Evolutionary conservation across 2,329 filamentous ascomycete genomes (phyloP), one percentile per base, ranked within the genome.

Genomic region (Trichoderma endophyticum): DNA sequence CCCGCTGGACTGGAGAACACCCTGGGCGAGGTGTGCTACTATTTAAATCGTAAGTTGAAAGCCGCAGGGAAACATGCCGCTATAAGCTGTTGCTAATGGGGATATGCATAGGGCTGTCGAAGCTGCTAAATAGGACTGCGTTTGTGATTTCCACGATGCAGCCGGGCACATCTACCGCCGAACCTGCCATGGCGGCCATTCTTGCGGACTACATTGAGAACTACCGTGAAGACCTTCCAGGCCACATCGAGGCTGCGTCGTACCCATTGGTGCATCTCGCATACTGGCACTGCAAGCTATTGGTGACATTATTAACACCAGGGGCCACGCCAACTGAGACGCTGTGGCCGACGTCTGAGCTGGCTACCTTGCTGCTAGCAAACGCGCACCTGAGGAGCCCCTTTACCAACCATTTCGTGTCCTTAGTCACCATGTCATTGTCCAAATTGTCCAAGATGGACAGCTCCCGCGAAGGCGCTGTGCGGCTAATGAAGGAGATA

Each of bases 201-300:
- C 71, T 83, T 32, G 75, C 72, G 6, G 81, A 83, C 72, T 82
- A 82, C 61, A 78, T 82, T 57, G 91, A 93, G 76, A 85, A 90
- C 71, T 92, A 91, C 79, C 86, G 89, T 8, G 89, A 92, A 78
- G 85, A 88, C 69, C 84, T 93, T 2, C 89, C 91, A 4, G 81
- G 84, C 14, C 84, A 85, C 57, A 82, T 90, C 30, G 88, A 88
- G 26, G 85, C 86, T 4, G 77, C 81, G 0, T 81, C 83, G 3
- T 83, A 86, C 63, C 88, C 88, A 4, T 78, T 91, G 36, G 84
- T 93, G 2, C 88, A 92, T 75, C 84, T 93, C 28, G 87, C 87
- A 21, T 93, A 92, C 80, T 92, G 91, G 87, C 90, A 93, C 78
- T 86, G 88, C 75, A 88, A 90, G 73, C 84, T 93, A 9, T 83